phyloP scores from a whole-genome alignment of 139 green algal genomes.

The Chlorella sp. region DNA sequence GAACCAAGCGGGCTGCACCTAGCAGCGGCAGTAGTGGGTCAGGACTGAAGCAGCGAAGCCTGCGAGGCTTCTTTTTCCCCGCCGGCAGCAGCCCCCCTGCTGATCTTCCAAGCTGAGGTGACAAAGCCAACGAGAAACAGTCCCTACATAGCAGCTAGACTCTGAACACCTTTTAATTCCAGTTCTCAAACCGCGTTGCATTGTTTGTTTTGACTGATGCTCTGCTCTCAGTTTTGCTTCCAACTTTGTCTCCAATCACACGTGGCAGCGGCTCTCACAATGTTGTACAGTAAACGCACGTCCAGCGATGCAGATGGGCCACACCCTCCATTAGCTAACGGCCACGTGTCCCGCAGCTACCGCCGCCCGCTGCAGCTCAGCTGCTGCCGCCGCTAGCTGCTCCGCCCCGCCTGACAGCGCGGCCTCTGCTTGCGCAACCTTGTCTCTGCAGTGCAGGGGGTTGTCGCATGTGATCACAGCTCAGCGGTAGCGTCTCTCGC shows the following conservation, averaged over 20 bases:
- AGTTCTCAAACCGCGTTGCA: too few species aligned
- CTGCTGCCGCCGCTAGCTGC: conserved; percentile 11
- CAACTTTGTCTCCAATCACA: too few species aligned
- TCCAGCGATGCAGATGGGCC: background rate
- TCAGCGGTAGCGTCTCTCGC: background rate
- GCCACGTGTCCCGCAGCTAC: background rate
- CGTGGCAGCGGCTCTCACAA: too few species aligned
- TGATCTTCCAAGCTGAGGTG: too few species aligned
- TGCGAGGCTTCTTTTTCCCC: conserved; percentile 15
- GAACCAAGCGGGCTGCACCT: background rate
- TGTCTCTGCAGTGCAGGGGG: background rate
- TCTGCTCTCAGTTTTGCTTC: too few species aligned
- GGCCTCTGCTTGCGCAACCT: conserved; percentile 3
- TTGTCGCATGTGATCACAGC: background rate
- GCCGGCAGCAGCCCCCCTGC: background rate
- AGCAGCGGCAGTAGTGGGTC: background rate
- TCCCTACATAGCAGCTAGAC: too few species aligned
- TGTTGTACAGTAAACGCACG: too few species aligned
- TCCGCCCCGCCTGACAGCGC: conserved; percentile 1
- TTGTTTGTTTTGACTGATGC: too few species aligned
- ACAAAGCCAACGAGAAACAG: too few species aligned
- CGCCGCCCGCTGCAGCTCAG: background rate
- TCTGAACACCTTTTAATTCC: too few species aligned
- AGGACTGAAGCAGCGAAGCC: conserved; percentile 11
- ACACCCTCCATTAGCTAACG: background rate